These are phyloP conservation scores for Colletotrichum melonis DNA, from an alignment of 2,329 filamentous ascomycete genomes.

Conservation along the genomic window DNA sequence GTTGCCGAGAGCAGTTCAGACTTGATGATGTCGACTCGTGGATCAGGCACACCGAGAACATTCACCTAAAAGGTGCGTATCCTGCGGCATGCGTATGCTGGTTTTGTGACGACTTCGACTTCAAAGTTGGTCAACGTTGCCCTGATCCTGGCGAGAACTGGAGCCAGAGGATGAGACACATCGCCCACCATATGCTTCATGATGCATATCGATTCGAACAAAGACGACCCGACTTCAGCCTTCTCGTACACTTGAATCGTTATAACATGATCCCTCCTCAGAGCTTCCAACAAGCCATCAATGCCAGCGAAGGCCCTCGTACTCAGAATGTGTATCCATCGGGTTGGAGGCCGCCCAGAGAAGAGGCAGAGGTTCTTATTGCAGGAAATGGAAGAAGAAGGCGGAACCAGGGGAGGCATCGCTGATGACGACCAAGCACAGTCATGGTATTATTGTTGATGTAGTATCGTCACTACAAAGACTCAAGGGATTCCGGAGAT, in stretches of 20 bases:
- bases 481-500: not conserved
- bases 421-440: not conserved
- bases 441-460: not conserved
- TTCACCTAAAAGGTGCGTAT: constrained; percentile 49
- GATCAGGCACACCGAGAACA: constrained; percentile 56
- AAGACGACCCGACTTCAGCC: constrained; percentile 28
- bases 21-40: constrained; percentile 52
- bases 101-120: constrained; percentile 57
- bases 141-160: constrained; percentile 44
- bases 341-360: constrained; percentile 8
- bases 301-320: constrained; percentile 13
- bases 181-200: constrained; percentile 54
- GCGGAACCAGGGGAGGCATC: not conserved
- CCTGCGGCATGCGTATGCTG: constrained; percentile 57
- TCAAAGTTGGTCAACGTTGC: constrained; percentile 40
- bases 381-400: not conserved
- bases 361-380: not conserved
- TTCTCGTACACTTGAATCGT: constrained; percentile 20
- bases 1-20: constrained; percentile 52
- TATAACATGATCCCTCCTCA: not conserved
- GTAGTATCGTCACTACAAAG: not conserved
- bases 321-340: not conserved
- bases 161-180: constrained; percentile 59
- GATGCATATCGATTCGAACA: constrained; percentile 35
- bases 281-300: constrained; percentile 3